A percentile compares a stretch with the other conserved stretches of the same genome.
Conservation (phyloP, 2,329 filamentous ascomycete genomes). For the Trichophaea hybrida region DNA sequence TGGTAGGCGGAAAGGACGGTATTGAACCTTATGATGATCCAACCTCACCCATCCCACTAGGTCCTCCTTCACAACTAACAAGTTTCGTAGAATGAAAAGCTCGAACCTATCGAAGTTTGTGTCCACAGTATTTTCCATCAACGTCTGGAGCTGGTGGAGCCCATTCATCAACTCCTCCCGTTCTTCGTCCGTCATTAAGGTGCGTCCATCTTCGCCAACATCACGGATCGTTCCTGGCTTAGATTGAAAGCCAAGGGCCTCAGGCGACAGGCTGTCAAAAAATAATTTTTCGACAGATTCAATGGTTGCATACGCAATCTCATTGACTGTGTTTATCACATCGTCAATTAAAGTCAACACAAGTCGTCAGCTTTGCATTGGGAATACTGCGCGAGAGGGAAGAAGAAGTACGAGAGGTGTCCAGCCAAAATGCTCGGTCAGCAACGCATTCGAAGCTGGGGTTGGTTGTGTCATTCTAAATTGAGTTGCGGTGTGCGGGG, state of each 20-base stretch:
- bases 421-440: conserved; percentile 93
- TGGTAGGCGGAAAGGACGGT: background rate
- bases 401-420: conserved; percentile 61
- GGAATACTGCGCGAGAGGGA: background rate
- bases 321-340: conserved; percentile 93
- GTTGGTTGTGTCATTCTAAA: conserved; percentile 10
- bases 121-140: conserved; percentile 67
- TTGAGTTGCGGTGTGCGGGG: background rate
- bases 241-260: conserved; percentile 63
- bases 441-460: conserved; percentile 35
- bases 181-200: conserved; percentile 37
- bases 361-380: conserved; percentile 8
- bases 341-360: conserved; percentile 81
- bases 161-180: conserved; percentile 73
- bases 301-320: conserved; percentile 77
- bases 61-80: conserved; percentile 54
- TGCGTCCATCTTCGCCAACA: conserved; percentile 32
- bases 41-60: conserved; percentile 64
- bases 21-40: conserved; percentile 61
- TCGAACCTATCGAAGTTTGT: conserved; percentile 76
- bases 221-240: conserved; percentile 34
- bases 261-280: conserved; percentile 51
- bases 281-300: conserved; percentile 77
- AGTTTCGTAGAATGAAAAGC: conserved; percentile 80
- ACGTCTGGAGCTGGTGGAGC: conserved; percentile 67